phyloP scores from a whole-genome alignment of 192 early-diverging fungal genomes.

The Tieghemiomyces parasiticus region DNA sequence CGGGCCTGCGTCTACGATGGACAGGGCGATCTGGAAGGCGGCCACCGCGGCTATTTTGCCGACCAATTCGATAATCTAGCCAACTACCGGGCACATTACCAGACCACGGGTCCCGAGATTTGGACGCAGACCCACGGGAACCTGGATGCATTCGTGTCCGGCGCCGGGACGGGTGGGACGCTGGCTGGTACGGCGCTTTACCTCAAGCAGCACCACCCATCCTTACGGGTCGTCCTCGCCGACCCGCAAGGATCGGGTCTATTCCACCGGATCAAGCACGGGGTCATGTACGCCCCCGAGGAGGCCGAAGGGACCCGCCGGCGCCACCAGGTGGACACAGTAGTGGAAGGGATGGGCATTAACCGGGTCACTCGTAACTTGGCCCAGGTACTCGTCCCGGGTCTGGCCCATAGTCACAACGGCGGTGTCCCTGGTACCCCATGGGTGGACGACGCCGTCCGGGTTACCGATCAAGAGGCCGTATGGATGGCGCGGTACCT shows the following conservation, averaged over 20 bases:
- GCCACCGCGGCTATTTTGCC: slow-evolving; percentile 52
- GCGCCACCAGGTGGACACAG: slow-evolving; percentile 93
- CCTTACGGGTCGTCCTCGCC: slow-evolving; percentile 55
- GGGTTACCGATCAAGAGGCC: slow-evolving; percentile 77
- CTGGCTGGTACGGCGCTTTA: slow-evolving; percentile 80
- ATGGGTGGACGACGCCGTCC: slow-evolving; percentile 63
- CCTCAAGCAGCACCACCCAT: slow-evolving; percentile 49
- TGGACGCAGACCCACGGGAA: slow-evolving; percentile 46
- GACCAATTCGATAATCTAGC: slow-evolving; percentile 92
- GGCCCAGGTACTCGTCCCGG: slow-evolving; percentile 14
- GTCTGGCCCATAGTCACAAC: too few species aligned
- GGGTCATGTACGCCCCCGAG: slow-evolving; percentile 73
- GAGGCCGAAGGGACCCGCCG: slow-evolving; percentile 80
- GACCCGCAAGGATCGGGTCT: slow-evolving; percentile 90
- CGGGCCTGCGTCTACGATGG: slow-evolving; percentile 55
- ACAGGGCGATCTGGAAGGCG: neutral
- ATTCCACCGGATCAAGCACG: slow-evolving; percentile 80
- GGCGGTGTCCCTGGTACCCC: neutral
- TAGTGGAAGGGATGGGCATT: slow-evolving; percentile 93
- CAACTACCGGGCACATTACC: slow-evolving; percentile 68
- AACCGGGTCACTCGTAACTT: slow-evolving; percentile 90
- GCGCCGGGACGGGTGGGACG: slow-evolving; percentile 85
- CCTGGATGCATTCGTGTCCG: slow-evolving; percentile 78
- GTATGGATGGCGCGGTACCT: slow-evolving; percentile 80
- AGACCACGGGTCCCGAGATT: slow-evolving; percentile 84